These are phyloP conservation scores for Flaveria floridana DNA, from an alignment of 140 eudicot species.

Conservation along the genomic window DNA sequence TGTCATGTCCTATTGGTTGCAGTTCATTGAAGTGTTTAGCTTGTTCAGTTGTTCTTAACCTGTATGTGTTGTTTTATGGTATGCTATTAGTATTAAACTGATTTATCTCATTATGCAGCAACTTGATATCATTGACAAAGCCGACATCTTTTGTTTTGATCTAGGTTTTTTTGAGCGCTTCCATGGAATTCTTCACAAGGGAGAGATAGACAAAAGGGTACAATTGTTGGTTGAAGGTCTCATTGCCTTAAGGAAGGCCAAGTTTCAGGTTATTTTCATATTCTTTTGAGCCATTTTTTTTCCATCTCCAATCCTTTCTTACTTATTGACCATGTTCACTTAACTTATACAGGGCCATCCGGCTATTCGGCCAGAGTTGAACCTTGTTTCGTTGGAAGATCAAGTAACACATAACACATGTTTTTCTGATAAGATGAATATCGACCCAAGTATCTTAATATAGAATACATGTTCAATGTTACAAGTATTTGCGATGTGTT, in stretches of 20 bases:
- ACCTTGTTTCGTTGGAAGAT: constrained; percentile 87
- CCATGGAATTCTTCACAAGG: constrained; percentile 97
- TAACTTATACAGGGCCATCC: constrained; percentile 60
- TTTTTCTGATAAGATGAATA: constrained; percentile 48
- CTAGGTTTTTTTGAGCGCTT: constrained; percentile 91
- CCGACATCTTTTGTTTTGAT: not conserved
- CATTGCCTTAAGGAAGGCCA: constrained; percentile 79
- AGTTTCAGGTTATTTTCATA: constrained; percentile 63
- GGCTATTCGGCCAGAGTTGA: constrained; percentile 87
- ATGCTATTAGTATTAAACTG: too few relatives aligned
- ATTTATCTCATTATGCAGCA: too few relatives aligned
- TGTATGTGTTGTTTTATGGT: too few relatives aligned
- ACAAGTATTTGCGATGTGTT: not conserved
- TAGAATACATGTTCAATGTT: constrained; percentile 12
- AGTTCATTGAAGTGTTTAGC: not conserved
- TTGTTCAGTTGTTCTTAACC: too few relatives aligned
- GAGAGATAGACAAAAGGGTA: constrained; percentile 90
- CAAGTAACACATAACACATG: constrained; percentile 86
- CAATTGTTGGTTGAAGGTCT: constrained; percentile 87
- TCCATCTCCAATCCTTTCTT: not conserved
- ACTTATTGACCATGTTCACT: not conserved
- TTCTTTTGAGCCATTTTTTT: not conserved
- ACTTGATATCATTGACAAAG: not conserved
- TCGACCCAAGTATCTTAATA: constrained; percentile 40
- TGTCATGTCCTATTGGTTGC: not conserved